These are phyloP conservation scores for Alternaria sp. DNA, from an alignment of 2,329 filamentous ascomycete genomes.

Conservation along the genomic window DNA sequence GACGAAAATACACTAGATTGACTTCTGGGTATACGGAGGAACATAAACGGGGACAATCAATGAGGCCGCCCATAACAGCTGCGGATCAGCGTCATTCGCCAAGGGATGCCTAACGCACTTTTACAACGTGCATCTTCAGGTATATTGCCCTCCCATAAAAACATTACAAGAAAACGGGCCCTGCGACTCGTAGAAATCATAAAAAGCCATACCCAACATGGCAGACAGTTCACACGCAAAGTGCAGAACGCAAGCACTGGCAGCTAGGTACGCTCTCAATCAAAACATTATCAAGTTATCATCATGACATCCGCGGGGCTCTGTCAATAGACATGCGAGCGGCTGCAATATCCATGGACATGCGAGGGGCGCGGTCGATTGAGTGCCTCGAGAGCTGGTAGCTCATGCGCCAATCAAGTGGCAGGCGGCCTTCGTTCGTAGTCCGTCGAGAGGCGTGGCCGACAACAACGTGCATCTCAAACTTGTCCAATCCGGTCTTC, in stretches of 20 bases:
- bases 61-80: constrained; percentile 1
- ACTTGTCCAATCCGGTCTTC: constrained; percentile 13
- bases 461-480: constrained; percentile 22
- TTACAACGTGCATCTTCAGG: not conserved
- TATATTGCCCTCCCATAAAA: not conserved
- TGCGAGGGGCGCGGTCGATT: constrained; percentile 13
- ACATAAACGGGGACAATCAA: constrained; percentile 4
- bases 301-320: constrained; percentile 7
- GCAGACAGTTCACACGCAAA: not conserved
- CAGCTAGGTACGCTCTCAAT: not conserved
- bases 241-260: not conserved
- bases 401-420: constrained; percentile 23
- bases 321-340: constrained; percentile 18
- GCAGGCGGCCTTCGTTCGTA: constrained; percentile 19
- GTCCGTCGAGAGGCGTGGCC: constrained; percentile 21
- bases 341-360: constrained; percentile 17
- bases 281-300: constrained; percentile 11
- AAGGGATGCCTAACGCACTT: not conserved
- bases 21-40: not conserved
- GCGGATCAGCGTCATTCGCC: not conserved
- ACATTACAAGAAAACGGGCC: constrained; percentile 13
- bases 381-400: constrained; percentile 16
- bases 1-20: not conserved
- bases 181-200: not conserved
- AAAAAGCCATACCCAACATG: not conserved